Evolutionary conservation across 495 filamentous ascomycete species (phyloP).

Genomic region (Talaromyces borbonicus): DNA sequence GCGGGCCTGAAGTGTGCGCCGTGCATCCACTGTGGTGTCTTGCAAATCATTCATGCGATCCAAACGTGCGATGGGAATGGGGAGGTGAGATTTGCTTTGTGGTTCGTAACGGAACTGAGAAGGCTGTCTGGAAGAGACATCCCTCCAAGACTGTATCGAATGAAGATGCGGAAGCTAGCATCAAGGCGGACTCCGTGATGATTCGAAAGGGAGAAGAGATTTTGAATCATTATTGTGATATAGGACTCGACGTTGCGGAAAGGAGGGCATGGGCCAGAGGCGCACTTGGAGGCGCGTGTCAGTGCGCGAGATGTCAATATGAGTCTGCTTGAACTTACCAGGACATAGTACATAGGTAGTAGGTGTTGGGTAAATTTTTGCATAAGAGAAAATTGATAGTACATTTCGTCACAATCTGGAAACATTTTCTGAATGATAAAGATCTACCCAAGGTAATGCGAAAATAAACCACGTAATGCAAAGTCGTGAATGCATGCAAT

Average conservation of each 20-base stretch:
- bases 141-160: constrained; percentile 11
- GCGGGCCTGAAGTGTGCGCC: constrained; percentile 70
- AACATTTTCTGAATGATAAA: no score
- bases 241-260: constrained; percentile 62
- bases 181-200: constrained; percentile 31
- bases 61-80: constrained; percentile 93
- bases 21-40: constrained; percentile 68
- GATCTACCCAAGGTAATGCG: no score
- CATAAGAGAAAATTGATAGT: no score
- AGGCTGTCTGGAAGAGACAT: constrained; percentile 37
- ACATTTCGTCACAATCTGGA: no score
- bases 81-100: constrained; percentile 69
- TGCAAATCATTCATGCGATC: constrained; percentile 90
- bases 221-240: constrained; percentile 89
- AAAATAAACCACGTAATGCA: no score
- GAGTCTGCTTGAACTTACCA: no score
- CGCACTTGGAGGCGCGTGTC: constrained; percentile 73
- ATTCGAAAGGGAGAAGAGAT: constrained; percentile 75
- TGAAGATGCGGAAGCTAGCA: not conserved
- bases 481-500: no score
- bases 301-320: constrained; percentile 69
- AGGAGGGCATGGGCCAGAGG: constrained; percentile 83
- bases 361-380: no score
- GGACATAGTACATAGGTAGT: no score
- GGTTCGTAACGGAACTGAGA: constrained; percentile 31